Evolutionary conservation across 305 asterid genomes (phyloP), one percentile per base, ranked within the genome.

Genomic region (Fraxinus baroniana): DNA sequence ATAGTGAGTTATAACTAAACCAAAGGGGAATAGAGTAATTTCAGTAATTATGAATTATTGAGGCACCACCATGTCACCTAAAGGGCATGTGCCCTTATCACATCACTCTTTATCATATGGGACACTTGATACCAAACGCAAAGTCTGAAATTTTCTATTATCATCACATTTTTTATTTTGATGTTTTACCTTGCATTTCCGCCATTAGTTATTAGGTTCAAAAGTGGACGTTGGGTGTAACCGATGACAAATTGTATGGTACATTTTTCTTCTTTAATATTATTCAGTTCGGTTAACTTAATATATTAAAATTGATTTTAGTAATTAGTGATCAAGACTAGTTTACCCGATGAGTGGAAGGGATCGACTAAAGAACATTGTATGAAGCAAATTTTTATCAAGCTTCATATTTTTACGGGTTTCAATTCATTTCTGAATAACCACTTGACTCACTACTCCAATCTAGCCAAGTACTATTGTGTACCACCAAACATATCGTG

Each of bases 91-190:
- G 91, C 82, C 80, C 79, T 83, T 80, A 70, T 78, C 87, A 70
- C 71, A 66, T 68, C 78, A 66, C 76, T 62, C 79, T 79, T 71
- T 55, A 79, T 84, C 92, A 86, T 93, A 81, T 88, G 92, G 90
- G 72, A 77, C 87, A 86, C 86, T 86, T 74, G 82, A 79, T 84
- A 86, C 89, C 89, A 86, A 88, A 83, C 39, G 80, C 5, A 13
- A 76, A 81, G 86, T 83, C 86, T 78, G 46, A 81, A 80, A 83
- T 84, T 78, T 62, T 28, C 85, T 37, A 75, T 83, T 33, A 24
- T 82, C 68, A 72, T 78, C 83, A 64, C 12, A 60, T 74, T 79
- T 84, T 32, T 41, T 77, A 83, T 62, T 18, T 20, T 57, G 88
- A 86, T 83, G 81, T 80, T 88, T 84, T 82, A 88, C 86, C 89